These are phyloP conservation scores for Rutstroemia sp. DNA, from an alignment of 2,329 filamentous ascomycete genomes.

Conservation along the genomic window DNA sequence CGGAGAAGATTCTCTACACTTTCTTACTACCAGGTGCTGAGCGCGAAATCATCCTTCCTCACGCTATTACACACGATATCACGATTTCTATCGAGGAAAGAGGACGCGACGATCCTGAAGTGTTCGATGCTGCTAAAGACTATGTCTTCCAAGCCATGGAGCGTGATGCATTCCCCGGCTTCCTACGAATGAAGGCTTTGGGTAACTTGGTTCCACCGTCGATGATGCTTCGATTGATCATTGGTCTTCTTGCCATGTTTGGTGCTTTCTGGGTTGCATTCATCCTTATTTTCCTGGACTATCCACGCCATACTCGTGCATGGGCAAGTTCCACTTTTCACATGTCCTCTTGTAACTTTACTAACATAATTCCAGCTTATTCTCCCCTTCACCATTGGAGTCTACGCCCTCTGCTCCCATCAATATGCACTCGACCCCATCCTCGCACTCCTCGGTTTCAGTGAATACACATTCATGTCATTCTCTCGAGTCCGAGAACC, in stretches of 20 bases:
- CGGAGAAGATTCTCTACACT: slow-evolving; percentile 98
- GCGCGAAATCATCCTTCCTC: slow-evolving; percentile 88
- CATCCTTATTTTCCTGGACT: slow-evolving; percentile 83
- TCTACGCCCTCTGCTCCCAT: slow-evolving; percentile 84
- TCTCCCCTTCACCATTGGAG: slow-evolving; percentile 82
- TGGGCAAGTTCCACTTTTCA: slow-evolving; percentile 59
- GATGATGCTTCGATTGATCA: slow-evolving; percentile 74
- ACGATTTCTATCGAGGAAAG: slow-evolving; percentile 84
- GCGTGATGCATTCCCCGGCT: slow-evolving; percentile 95
- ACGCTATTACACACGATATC: slow-evolving; percentile 78
- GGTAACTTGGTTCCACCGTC: slow-evolving; percentile 93
- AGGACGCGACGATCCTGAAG: slow-evolving; percentile 89
- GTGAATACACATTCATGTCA: slow-evolving; percentile 94
- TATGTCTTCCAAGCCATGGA: slow-evolving; percentile 99
- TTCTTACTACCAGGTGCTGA: slow-evolving; percentile 93
- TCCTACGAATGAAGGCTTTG: slow-evolving; percentile 87
- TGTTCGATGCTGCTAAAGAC: slow-evolving; percentile 96
- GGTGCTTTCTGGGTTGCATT: slow-evolving; percentile 92
- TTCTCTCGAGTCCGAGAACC: slow-evolving; percentile 85
- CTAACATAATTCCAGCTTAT: slow-evolving; percentile 51
- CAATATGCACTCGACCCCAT: slow-evolving; percentile 94
- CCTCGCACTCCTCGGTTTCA: slow-evolving; percentile 79
- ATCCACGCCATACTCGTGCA: slow-evolving; percentile 63
- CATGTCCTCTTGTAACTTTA: neutral
- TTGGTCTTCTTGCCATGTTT: slow-evolving; percentile 82